Evolutionary conservation across 176 grass and related monocot species (phyloP).

Genomic region (Hsuehochloa calcarea): DNA sequence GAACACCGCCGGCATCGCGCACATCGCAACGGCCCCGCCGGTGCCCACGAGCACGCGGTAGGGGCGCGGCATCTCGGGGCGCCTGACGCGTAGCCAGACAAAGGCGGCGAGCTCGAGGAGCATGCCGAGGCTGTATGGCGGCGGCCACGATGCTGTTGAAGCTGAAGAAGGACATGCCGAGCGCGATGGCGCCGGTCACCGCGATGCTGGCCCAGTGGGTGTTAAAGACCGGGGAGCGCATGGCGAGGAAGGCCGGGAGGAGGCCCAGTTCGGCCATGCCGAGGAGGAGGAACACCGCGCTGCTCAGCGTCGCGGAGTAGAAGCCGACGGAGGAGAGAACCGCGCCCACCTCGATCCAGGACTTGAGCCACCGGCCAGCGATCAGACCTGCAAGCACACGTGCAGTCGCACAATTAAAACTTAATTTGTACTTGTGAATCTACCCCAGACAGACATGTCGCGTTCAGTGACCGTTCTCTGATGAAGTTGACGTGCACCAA

Average conservation of each 20-base stretch:
- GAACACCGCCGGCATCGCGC: slow-evolving; percentile 41
- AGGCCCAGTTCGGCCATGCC: slow-evolving; percentile 54
- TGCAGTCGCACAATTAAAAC: too few relatives aligned
- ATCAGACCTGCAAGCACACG: slow-evolving; percentile 20
- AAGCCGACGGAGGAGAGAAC: slow-evolving; percentile 50
- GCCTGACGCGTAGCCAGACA: slow-evolving; percentile 37
- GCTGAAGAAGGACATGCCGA: slow-evolving; percentile 45
- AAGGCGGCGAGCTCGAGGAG: slow-evolving; percentile 45
- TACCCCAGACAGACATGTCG: too few relatives aligned
- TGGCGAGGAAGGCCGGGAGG: slow-evolving; percentile 31
- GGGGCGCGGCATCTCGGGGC: slow-evolving; percentile 38
- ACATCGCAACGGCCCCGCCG: slow-evolving; percentile 29
- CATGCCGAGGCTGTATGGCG: slow-evolving; percentile 50
- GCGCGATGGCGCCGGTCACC: slow-evolving; percentile 27
- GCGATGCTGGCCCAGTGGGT: slow-evolving; percentile 41
- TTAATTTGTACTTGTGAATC: too few relatives aligned
- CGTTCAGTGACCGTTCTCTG: too few relatives aligned
- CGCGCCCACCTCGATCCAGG: slow-evolving; percentile 50
- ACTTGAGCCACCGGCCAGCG: slow-evolving; percentile 52
- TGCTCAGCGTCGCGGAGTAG: slow-evolving; percentile 50
- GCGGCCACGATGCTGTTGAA: slow-evolving; percentile 46
- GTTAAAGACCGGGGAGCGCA: slow-evolving; percentile 21
- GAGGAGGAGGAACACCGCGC: slow-evolving; percentile 42
- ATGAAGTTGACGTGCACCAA: too few relatives aligned
- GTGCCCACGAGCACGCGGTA: slow-evolving; percentile 39